Evolutionary conservation across 805 yeast species (phyloP).

Genomic region (Lachancea lanzarotensis): DNA sequence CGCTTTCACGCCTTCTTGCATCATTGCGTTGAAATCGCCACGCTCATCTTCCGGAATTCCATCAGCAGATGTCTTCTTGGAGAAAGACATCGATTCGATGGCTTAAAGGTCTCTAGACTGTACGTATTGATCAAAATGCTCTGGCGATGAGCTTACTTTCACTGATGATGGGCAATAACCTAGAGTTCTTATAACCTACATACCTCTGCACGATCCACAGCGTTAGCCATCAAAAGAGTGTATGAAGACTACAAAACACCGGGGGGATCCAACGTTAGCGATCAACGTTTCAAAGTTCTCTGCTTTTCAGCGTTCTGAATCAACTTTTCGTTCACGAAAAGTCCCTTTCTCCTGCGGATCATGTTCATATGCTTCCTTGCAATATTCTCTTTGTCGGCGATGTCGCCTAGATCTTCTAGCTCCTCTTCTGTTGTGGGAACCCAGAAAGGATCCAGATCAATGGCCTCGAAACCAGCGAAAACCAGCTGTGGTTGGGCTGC

Average conservation of each 20-base stretch:
- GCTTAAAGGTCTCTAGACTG: not conserved
- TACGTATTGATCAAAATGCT: not conserved
- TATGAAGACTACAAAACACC: not conserved
- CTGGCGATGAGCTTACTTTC: slow-evolving; percentile 4
- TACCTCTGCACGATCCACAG: slow-evolving; percentile 1
- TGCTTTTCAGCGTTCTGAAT: slow-evolving; percentile 92
- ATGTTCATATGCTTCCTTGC: slow-evolving; percentile 82
- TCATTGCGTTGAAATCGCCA: slow-evolving; percentile 28
- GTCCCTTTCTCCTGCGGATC: slow-evolving; percentile 80
- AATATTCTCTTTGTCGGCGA: slow-evolving; percentile 85
- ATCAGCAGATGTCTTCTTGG: slow-evolving; percentile 18
- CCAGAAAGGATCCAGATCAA: slow-evolving; percentile 97
- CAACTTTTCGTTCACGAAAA: slow-evolving; percentile 83
- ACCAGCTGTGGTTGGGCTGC: slow-evolving; percentile 95
- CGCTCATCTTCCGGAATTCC: slow-evolving; percentile 25
- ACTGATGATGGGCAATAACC: not conserved
- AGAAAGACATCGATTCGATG: not conserved
- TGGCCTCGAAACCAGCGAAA: slow-evolving; percentile 78
- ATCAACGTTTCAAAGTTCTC: slow-evolving; percentile 62
- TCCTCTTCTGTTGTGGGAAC: slow-evolving; percentile 97
- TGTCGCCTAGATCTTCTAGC: slow-evolving; percentile 85
- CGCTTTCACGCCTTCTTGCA: slow-evolving; percentile 33
- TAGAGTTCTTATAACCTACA: not conserved
- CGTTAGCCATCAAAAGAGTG: not conserved
- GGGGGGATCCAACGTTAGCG: not conserved